Evolutionary conservation across 768 basidiomycete species (phyloP).

Genomic region (Auricularia sp.): DNA sequence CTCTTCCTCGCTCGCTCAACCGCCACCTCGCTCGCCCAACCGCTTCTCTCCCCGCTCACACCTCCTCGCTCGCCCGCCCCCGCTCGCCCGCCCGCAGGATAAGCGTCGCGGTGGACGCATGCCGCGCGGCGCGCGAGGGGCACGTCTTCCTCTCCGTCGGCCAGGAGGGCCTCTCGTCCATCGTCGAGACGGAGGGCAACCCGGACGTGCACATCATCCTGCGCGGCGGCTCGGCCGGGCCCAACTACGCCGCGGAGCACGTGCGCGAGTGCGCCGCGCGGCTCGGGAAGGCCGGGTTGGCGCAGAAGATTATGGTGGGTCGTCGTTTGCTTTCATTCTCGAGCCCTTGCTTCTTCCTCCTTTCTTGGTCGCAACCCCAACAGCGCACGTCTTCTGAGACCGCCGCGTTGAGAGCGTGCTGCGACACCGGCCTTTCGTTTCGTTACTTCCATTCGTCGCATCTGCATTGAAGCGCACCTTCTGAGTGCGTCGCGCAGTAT

Average conservation of each 20-base stretch:
- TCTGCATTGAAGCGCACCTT: too few relatives aligned
- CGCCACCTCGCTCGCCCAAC: too few relatives aligned
- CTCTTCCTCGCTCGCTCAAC: too few relatives aligned
- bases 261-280: constrained; percentile 69
- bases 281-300: constrained; percentile 66
- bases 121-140: constrained; percentile 78
- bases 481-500: too few relatives aligned
- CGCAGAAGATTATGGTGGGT: constrained; percentile 78
- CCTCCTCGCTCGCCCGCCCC: too few relatives aligned
- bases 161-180: constrained; percentile 89
- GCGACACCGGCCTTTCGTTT: too few relatives aligned
- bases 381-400: too few relatives aligned
- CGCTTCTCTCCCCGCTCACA: too few relatives aligned
- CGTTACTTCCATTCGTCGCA: too few relatives aligned
- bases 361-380: background rate
- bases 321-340: constrained; percentile 6
- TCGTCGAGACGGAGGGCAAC: constrained; percentile 95
- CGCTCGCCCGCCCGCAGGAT: constrained; percentile 33
- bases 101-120: constrained; percentile 89
- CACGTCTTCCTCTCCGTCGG: constrained; percentile 97
- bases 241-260: constrained; percentile 76
- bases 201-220: constrained; percentile 90
- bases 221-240: constrained; percentile 80
- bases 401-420: too few relatives aligned
- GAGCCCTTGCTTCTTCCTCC: too few relatives aligned